phyloP scores from a whole-genome alignment of 345 rosid species.

The Eucalyptus fibrosa region DNA sequence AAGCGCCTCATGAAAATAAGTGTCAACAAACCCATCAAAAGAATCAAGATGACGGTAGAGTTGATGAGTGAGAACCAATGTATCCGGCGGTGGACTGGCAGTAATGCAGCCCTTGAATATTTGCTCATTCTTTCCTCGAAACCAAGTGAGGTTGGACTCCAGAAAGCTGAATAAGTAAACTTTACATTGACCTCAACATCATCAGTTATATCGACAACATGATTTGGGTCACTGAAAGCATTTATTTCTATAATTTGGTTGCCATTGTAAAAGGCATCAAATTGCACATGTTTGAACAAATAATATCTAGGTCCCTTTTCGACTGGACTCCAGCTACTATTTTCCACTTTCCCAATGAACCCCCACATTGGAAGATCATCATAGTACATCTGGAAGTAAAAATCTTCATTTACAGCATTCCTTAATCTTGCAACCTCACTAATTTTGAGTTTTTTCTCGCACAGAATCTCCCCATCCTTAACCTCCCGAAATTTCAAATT shows the following conservation, averaged over 20 bases:
- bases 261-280: conserved; percentile 52
- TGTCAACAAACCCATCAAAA: conserved; percentile 46
- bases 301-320: conserved; percentile 27
- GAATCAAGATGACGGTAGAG: conserved; percentile 30
- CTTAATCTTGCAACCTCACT: conserved; percentile 44
- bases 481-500: conserved; percentile 42
- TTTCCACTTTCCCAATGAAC: conserved; percentile 71
- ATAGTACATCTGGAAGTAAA: conserved; percentile 79
- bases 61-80: conserved; percentile 69
- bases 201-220: conserved; percentile 54
- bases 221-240: conserved; percentile 54
- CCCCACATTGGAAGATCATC: conserved; percentile 95
- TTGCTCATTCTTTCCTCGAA: conserved; percentile 51
- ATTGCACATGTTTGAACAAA: conserved; percentile 56
- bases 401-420: conserved; percentile 43
- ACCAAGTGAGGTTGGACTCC: conserved; percentile 47
- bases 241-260: conserved; percentile 37
- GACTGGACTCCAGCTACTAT: conserved; percentile 9
- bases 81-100: conserved; percentile 38
- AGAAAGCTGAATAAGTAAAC: conserved; percentile 65
- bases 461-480: conserved; percentile 16
- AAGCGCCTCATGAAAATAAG: conserved; percentile 47
- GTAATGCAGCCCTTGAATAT: conserved; percentile 39
- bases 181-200: conserved; percentile 42
- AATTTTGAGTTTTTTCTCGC: conserved; percentile 31